A percentile compares a stretch with the other conserved stretches of the same genome.
These are phyloP conservation scores for Candida maesae DNA, from an alignment of 805 yeast genomes.

Conservation along the genomic window DNA sequence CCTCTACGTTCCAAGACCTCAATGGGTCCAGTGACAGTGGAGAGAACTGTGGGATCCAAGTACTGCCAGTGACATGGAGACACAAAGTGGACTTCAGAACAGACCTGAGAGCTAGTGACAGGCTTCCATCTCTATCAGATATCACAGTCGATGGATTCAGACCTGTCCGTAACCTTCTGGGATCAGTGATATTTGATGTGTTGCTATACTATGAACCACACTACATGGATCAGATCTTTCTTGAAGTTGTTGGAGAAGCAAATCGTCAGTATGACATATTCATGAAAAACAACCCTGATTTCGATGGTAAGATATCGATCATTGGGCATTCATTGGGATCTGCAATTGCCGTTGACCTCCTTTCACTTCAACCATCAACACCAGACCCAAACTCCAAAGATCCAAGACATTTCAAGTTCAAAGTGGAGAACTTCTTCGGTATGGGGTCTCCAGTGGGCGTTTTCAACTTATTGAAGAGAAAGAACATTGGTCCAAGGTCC, in stretches of 20 bases:
- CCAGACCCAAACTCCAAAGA: slow-evolving; percentile 26
- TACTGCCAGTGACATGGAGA: slow-evolving; percentile 91
- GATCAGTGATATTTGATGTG: slow-evolving; percentile 84
- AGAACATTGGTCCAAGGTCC: slow-evolving; percentile 47
- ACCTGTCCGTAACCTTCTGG: slow-evolving; percentile 72
- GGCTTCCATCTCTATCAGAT: slow-evolving; percentile 62
- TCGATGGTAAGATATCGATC: slow-evolving; percentile 77
- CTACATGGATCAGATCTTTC: slow-evolving; percentile 60
- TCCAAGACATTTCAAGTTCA: slow-evolving; percentile 52
- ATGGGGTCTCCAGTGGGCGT: slow-evolving; percentile 92
- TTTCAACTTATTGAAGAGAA: slow-evolving; percentile 68
- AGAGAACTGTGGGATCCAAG: slow-evolving; percentile 64
- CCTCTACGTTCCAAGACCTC: slow-evolving; percentile 30
- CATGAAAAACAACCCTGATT: slow-evolving; percentile 59
- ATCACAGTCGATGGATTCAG: slow-evolving; percentile 75
- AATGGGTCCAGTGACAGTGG: slow-evolving; percentile 31
- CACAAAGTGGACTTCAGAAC: slow-evolving; percentile 65
- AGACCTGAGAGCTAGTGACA: slow-evolving; percentile 37
- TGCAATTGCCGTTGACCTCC: slow-evolving; percentile 73
- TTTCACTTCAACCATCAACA: slow-evolving; percentile 41
- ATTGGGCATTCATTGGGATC: slow-evolving; percentile 94
- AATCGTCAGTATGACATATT: slow-evolving; percentile 60
- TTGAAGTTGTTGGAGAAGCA: slow-evolving; percentile 57
- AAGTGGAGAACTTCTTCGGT: slow-evolving; percentile 70
- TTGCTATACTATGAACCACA: slow-evolving; percentile 72